Percentiles rank a stretch among this genome's conserved stretches.
Evolutionary conservation across 768 basidiomycete species (phyloP).

Genomic region (Pholiota molesta): DNA sequence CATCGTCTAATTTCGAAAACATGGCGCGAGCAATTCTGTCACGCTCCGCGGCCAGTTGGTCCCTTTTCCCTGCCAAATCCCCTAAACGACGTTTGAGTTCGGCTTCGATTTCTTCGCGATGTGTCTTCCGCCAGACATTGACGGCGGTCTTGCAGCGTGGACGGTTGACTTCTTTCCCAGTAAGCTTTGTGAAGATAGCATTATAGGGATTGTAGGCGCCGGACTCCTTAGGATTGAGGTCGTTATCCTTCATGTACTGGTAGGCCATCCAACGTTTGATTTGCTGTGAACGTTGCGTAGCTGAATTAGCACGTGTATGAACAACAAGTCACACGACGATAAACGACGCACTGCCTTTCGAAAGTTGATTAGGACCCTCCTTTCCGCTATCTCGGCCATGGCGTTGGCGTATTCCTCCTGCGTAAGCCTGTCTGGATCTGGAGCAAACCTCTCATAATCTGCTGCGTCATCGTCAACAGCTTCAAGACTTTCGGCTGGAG

Average conservation of each 20-base stretch:
- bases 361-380: not conserved
- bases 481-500: not conserved
- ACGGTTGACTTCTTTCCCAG: not conserved
- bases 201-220: constrained; percentile 6
- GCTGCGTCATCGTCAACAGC: not conserved
- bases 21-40: constrained; percentile 8
- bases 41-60: not conserved
- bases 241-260: constrained; percentile 12
- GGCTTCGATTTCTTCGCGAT: constrained; percentile 4
- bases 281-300: constrained; percentile 14
- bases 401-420: not conserved
- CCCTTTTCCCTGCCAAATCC: not conserved
- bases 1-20: not conserved
- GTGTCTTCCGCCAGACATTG: constrained; percentile 12
- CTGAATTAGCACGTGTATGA: not conserved
- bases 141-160: constrained; percentile 8
- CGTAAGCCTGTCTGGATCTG: constrained; percentile 3
- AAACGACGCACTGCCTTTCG: constrained; percentile 2
- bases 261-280: constrained; percentile 18
- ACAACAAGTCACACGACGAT: not conserved
- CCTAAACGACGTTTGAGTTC: constrained; percentile 1
- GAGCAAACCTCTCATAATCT: not conserved
- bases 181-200: constrained; percentile 2
- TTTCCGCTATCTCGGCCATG: not conserved
- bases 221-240: constrained; percentile 10